Base-by-base conservation (phyloP, 495 filamentous ascomycete genomes). In the Apiosordaria backusii region DNA sequence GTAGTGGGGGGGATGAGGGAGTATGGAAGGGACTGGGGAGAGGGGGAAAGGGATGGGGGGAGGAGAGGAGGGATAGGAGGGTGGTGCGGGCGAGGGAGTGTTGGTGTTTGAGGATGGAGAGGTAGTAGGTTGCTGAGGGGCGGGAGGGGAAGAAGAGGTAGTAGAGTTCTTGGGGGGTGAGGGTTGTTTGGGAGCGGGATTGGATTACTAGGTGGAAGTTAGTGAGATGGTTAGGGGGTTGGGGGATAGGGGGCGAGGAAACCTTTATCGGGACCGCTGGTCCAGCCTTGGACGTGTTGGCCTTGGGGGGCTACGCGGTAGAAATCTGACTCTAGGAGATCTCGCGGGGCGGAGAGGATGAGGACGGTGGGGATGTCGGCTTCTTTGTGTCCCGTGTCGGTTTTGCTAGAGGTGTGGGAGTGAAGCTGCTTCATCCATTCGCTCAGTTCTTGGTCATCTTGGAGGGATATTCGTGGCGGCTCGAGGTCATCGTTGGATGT, bases 401-500 rank as follows among this genome's bases (percentile, higher is more conserved):
- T 21, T 7, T 7, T 55, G 52, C 0, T 19, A n/a, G 52, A 13
- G 50, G 4, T 54, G 50, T 18, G 9, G n/a, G n/a, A 23, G 16
- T 55, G 52, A 18, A 55, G 52, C 52, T 21, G 15, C 52, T 55
- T 23, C 18, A 55, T 15, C 52, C 52, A 55, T 13, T 19, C 52
- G 52, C 52, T n/a, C 4, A 55, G 52, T 55, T 55, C 52, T 55
- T 55, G n/a, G 52, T 55, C 52, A n/a, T 55, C 22, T 7, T 55
- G n/a, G 52, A 55, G 52, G 52, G 52, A 55, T 19, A 55, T 19
- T 19, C 52, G 52, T 1, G 52, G 52, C 2, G 52, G 52, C 21
- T 55, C 52, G 22, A 6, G n/a, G 19, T 55, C n/a, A 19, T 55
- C 52, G 52, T 55, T 45, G 10, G 10, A 15, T 7, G 35, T 13